Conservation (phyloP, 2,329 filamentous ascomycete species). For the Epichloe sp. region DNA sequence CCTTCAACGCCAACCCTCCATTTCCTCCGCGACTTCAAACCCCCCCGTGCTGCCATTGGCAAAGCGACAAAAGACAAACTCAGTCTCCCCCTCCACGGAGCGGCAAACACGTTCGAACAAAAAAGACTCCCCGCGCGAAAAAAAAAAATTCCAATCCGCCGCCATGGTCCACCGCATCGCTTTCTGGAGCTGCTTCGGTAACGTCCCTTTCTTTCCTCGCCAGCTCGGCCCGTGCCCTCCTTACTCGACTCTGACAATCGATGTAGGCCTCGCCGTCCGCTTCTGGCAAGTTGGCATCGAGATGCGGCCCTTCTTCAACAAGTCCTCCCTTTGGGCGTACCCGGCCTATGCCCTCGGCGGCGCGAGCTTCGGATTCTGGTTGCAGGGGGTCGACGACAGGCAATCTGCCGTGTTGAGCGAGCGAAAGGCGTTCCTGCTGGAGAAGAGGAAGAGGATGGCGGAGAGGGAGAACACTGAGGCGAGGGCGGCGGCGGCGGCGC, state of each 20-base stretch:
- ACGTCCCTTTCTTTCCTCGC: slow-evolving; percentile 22
- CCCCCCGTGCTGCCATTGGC: background rate
- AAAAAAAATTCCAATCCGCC: too few species aligned
- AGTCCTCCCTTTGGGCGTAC: slow-evolving; percentile 77
- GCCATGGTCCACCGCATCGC: slow-evolving; percentile 53
- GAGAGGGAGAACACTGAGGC: slow-evolving; percentile 20
- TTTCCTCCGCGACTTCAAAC: too few species aligned
- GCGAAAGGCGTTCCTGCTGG: slow-evolving; percentile 67
- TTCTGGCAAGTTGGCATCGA: slow-evolving; percentile 97
- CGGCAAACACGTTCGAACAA: background rate
- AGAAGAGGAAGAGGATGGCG: slow-evolving; percentile 68
- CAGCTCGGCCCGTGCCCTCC: too few species aligned
- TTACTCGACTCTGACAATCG: background rate
- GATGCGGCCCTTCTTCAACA: slow-evolving; percentile 89
- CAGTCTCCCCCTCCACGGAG: too few species aligned
- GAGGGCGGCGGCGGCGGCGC: background rate
- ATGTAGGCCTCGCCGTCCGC: slow-evolving; percentile 72
- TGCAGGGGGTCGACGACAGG: slow-evolving; percentile 76
- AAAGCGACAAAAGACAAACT: background rate
- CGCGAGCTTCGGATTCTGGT: slow-evolving; percentile 92
- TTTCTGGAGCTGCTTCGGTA: slow-evolving; percentile 91
- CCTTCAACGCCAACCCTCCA: too few species aligned
- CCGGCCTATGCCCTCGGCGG: slow-evolving; percentile 77
- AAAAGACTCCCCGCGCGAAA: too few species aligned
- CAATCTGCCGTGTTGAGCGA: slow-evolving; percentile 67